Percentiles rank a stretch among this genome's conserved stretches.
phyloP scores from a whole-genome alignment of 2,329 filamentous ascomycete species.

The Talaromyces sp. region DNA sequence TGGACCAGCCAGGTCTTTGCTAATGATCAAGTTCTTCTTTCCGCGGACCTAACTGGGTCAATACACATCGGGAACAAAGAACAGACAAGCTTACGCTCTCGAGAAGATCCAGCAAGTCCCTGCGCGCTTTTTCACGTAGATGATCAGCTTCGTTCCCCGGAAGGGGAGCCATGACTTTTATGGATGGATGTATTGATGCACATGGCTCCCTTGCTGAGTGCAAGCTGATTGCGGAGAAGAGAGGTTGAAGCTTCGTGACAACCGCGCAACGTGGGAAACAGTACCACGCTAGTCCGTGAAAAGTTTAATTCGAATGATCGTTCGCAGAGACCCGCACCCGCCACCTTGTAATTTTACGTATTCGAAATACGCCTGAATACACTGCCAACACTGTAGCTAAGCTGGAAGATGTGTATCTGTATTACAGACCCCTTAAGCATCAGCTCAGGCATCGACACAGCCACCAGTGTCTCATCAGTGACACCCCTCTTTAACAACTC shows the following conservation, averaged over 20 bases:
- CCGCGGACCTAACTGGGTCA: conserved; percentile 74
- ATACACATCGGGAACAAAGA: conserved; percentile 20
- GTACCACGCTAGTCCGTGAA: not conserved
- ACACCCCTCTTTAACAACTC: not conserved
- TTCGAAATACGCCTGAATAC: not conserved
- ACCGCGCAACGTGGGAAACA: not conserved
- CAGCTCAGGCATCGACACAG: conserved; percentile 10
- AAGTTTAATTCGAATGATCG: not conserved
- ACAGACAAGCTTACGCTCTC: conserved; percentile 76
- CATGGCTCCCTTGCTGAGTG: conserved; percentile 18
- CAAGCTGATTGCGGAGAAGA: not conserved
- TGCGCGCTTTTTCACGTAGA: conserved; percentile 61
- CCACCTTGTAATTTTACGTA: not conserved
- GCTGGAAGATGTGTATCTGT: not conserved
- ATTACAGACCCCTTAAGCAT: conserved; percentile 9
- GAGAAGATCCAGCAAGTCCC: conserved; percentile 84
- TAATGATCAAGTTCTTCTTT: conserved; percentile 97
- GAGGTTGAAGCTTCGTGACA: not conserved
- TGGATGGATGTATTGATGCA: conserved; percentile 18
- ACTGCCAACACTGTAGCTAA: not conserved
- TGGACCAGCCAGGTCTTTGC: conserved; percentile 83
- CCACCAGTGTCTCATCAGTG: conserved; percentile 11
- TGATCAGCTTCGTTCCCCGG: conserved; percentile 46
- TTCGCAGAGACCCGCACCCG: not conserved
- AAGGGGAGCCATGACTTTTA: conserved; percentile 41